Conservation (phyloP, 495 filamentous ascomycete genomes). For the Thozetella sp. region DNA sequence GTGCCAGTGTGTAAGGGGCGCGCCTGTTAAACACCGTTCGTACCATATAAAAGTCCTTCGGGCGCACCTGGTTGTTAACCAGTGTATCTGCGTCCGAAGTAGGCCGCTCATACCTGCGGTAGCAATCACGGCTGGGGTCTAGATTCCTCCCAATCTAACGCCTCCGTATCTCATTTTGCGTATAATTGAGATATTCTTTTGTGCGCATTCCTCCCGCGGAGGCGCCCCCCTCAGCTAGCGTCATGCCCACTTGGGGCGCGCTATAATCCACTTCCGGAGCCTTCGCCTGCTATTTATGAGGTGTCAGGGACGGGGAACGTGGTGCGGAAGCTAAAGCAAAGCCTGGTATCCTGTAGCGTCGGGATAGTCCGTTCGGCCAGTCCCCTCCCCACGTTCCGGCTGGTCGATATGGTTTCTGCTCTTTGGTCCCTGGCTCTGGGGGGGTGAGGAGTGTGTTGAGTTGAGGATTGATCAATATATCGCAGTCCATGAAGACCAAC, state of each 20-base stretch:
- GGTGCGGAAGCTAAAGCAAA: not conserved
- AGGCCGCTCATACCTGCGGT: not conserved
- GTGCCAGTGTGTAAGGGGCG: too few species aligned
- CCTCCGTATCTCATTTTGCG: not conserved
- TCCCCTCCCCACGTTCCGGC: not conserved
- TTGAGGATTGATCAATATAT: too few species aligned
- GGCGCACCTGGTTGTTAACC: too few species aligned
- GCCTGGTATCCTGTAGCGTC: not conserved
- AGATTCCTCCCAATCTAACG: not conserved
- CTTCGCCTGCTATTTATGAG: not conserved
- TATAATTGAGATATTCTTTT: not conserved
- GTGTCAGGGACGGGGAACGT: not conserved
- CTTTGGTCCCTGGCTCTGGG: too few species aligned
- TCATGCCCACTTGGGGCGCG: not conserved
- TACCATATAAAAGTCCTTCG: too few species aligned
- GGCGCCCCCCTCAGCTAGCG: not conserved
- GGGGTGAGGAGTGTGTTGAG: too few species aligned
- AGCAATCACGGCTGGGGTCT: not conserved
- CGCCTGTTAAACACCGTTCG: too few species aligned
- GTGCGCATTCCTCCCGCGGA: not conserved
- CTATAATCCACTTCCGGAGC: not conserved
- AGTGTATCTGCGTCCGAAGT: too few species aligned
- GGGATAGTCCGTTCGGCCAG: not conserved
- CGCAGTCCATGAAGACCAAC: too few species aligned
- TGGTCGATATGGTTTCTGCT: not conserved